A percentile compares a stretch with the other conserved stretches of the same genome.
Evolutionary conservation across 257 asterid genomes (phyloP).

Genomic region (Capsicum pubescens): DNA sequence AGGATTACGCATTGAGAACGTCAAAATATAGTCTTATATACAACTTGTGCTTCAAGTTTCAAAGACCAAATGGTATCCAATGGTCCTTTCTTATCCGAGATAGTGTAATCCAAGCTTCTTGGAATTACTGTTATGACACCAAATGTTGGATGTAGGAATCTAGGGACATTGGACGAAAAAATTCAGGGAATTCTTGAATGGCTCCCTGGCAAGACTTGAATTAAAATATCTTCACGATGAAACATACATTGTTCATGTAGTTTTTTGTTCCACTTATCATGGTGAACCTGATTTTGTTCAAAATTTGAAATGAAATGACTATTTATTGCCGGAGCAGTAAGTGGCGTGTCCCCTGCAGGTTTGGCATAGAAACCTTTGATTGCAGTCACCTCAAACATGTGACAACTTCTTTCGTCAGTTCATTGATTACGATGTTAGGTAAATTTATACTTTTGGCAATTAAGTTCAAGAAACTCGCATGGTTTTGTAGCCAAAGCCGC

Average conservation of each 20-base stretch:
- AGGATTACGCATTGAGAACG: conserved; percentile 33
- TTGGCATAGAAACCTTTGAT: neutral
- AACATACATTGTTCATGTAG: conserved; percentile 27
- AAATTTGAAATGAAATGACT: neutral
- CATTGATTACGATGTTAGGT: neutral
- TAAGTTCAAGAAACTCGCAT: neutral
- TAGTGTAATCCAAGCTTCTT: neutral
- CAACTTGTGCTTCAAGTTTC: neutral
- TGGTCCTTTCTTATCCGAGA: conserved; percentile 10
- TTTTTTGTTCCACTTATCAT: conserved; percentile 26
- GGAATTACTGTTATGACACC: conserved; percentile 30
- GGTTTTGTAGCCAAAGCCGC: conserved; percentile 30
- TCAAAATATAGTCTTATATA: conserved; percentile 33
- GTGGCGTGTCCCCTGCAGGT: neutral
- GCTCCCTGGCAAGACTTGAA: neutral
- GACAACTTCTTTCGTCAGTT: neutral
- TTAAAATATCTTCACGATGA: conserved; percentile 23
- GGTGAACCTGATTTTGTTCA: conserved; percentile 23
- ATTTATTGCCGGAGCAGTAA: neutral
- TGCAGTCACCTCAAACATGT: neutral
- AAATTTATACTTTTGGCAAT: neutral
- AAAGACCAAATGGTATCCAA: conserved; percentile 26
- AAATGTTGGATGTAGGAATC: conserved; percentile 38
- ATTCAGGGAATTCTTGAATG: neutral
- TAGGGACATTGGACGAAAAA: conserved; percentile 11